These are phyloP conservation scores for Teunomyces gatunensis DNA, from an alignment of 805 yeast genomes.

Conservation along the genomic window DNA sequence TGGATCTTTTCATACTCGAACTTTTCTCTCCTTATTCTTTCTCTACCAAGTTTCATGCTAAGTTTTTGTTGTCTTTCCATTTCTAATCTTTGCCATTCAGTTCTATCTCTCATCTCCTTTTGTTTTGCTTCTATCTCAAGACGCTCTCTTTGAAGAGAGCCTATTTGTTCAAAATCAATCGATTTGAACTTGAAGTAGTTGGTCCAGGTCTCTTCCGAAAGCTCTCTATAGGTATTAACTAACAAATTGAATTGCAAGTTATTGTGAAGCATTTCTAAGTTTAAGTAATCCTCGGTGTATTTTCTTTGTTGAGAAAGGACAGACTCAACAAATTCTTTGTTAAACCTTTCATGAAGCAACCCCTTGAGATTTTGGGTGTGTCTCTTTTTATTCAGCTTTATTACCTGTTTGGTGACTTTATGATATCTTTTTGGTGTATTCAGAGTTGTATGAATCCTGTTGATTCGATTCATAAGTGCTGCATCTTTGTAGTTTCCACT, in stretches of 20 bases:
- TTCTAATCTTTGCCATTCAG: constrained; percentile 15
- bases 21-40: constrained; percentile 9
- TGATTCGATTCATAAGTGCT: constrained; percentile 38
- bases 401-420: constrained; percentile 15
- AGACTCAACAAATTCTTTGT: constrained; percentile 28
- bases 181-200: constrained; percentile 37
- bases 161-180: constrained; percentile 38
- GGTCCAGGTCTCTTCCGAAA: constrained; percentile 39
- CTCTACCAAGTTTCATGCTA: constrained; percentile 8
- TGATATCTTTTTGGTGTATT: constrained; percentile 16
- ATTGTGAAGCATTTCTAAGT: constrained; percentile 45
- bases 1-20: constrained; percentile 14
- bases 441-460: constrained; percentile 29
- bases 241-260: constrained; percentile 39
- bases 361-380: constrained; percentile 34
- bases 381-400: constrained; percentile 13
- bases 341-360: constrained; percentile 32
- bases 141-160: constrained; percentile 15
- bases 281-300: constrained; percentile 34
- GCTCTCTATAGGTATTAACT: constrained; percentile 37
- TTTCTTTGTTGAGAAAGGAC: constrained; percentile 27
- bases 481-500: constrained; percentile 46
- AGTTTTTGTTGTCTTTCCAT: constrained; percentile 13
- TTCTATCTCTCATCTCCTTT: constrained; percentile 11
- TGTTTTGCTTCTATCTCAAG: constrained; percentile 13